Evolutionary conservation across 495 filamentous ascomycete species (phyloP).

Genomic region (Talaromyces nanjingensis): DNA sequence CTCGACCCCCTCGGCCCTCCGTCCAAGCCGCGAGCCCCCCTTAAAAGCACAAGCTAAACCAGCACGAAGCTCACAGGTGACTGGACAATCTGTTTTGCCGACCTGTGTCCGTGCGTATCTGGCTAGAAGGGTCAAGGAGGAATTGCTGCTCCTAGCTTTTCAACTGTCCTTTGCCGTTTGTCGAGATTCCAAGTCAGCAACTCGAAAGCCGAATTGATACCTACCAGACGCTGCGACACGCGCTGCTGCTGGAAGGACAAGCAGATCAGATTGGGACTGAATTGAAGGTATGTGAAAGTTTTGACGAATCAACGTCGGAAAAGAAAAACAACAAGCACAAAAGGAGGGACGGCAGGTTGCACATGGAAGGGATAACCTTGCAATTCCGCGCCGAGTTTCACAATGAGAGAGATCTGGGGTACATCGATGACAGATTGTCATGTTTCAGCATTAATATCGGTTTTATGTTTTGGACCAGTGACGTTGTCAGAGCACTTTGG

Average conservation of each 20-base stretch:
- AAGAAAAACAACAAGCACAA: not conserved
- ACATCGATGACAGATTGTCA: not conserved
- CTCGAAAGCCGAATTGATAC: not conserved
- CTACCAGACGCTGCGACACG: constrained; percentile 2
- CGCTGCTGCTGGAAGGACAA: constrained; percentile 1
- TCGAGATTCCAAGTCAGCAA: not conserved
- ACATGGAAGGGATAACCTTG: not conserved
- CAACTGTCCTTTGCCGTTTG: not conserved
- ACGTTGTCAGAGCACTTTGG: not conserved
- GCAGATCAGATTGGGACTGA: not conserved
- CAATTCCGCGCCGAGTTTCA: not conserved
- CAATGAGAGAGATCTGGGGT: not conserved
- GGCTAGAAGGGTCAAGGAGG: not conserved
- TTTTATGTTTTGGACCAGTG: not conserved
- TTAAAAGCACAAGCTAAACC: not conserved
- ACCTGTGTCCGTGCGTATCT: not conserved
- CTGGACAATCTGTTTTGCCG: not conserved
- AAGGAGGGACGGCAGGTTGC: not conserved
- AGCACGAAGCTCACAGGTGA: not conserved
- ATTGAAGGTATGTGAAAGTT: constrained; percentile 4
- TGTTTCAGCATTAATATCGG: not conserved
- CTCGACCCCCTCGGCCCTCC: not conserved
- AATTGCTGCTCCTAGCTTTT: not conserved
- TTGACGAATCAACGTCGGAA: not conserved
- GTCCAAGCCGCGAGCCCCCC: not conserved